A percentile compares a stretch with the other conserved stretches of the same genome.
Evolutionary conservation across 1,284 basidiomycete species (phyloP).

Genomic region (Caloboletus firmus): DNA sequence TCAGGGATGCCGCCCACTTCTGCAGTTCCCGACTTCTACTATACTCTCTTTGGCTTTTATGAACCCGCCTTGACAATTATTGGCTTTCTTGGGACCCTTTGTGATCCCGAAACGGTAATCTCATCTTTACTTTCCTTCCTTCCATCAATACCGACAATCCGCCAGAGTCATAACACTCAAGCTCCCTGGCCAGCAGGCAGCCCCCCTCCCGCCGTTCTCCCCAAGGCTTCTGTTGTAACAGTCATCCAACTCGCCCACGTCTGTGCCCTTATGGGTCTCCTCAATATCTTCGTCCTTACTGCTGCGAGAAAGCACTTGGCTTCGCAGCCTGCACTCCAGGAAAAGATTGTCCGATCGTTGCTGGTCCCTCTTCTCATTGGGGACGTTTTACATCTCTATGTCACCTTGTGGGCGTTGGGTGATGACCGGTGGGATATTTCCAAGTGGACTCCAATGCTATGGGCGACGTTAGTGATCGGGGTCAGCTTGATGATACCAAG

Average conservation of each 20-base stretch:
- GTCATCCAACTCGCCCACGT: conserved; percentile 71
- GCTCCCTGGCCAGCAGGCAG: conserved; percentile 62
- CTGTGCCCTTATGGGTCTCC: conserved; percentile 66
- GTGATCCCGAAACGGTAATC: conserved; percentile 62
- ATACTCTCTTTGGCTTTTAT: conserved; percentile 67
- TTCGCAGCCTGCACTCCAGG: conserved; percentile 60
- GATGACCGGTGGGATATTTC: conserved; percentile 59
- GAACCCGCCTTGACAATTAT: conserved; percentile 66
- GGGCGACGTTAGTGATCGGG: conserved; percentile 64
- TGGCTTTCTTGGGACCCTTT: conserved; percentile 65
- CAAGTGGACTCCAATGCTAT: conserved; percentile 66
- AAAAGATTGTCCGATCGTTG: conserved; percentile 62
- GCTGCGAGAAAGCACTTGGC: conserved; percentile 59
- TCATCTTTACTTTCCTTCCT: conserved; percentile 8
- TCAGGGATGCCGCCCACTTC: conserved; percentile 47
- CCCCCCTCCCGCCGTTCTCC: conserved; percentile 50
- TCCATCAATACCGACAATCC: conserved; percentile 10
- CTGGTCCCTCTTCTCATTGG: conserved; percentile 67
- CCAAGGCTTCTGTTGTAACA: conserved; percentile 64
- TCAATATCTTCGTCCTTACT: conserved; percentile 66
- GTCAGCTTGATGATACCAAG: conserved; percentile 65
- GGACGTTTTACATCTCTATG: conserved; percentile 60
- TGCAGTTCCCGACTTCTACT: conserved; percentile 70
- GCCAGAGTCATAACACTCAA: conserved; percentile 67
- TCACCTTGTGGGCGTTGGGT: conserved; percentile 73